Evolutionary conservation across 1,139 yeast genomes (phyloP), one percentile per base, ranked within the genome.

Genomic region (Sugiyamaella castrensis): DNA sequence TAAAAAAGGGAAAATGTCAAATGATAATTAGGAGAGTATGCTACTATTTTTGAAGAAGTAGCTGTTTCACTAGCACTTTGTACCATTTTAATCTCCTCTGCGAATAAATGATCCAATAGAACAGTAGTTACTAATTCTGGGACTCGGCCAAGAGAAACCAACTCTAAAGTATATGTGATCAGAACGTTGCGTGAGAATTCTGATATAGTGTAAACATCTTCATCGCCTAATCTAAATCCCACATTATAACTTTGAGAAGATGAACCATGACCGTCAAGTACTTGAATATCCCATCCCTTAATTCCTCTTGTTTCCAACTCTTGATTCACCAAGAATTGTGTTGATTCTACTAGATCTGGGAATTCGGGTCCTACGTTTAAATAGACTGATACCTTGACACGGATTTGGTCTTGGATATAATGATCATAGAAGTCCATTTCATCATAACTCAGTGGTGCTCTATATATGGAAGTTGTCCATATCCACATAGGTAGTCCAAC

Each of bases 401-500:
- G 58, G 8, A 82, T 53, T n/a, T 69, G 67, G 9, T 66, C 46
- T 31, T 65, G 55, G 33, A 76, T 66, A 43, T 68, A 57, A n/a
- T 59, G 55, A 36, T 74, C 71, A 48, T 76, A 68, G 7, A 65
- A 57, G 47, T 73, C 67, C 51, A 87, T 79, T 51, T 76, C 74
- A 7, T 71, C 73, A 9, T 73, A 67, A 4, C 95, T 95, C 44
- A 89, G 71, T 27, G 80, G 80, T 0, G 95, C 94, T 53, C 96
- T 74, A 60, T 85, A 80, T 8, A 87, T 80, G 16, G 82, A 74
- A 4, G 96, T 87, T 33, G 95, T 79, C 42, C 69, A 65, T 51
- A 74, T 69, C 84, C 92, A 88, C 54, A 87, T 66, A 1, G 96
- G 96, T 15, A 81, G 62, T 1, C 96, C 96, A 1, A 74, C 57